Conservation (phyloP, 768 basidiomycete species). For the Gymnopilus junonius region DNA sequence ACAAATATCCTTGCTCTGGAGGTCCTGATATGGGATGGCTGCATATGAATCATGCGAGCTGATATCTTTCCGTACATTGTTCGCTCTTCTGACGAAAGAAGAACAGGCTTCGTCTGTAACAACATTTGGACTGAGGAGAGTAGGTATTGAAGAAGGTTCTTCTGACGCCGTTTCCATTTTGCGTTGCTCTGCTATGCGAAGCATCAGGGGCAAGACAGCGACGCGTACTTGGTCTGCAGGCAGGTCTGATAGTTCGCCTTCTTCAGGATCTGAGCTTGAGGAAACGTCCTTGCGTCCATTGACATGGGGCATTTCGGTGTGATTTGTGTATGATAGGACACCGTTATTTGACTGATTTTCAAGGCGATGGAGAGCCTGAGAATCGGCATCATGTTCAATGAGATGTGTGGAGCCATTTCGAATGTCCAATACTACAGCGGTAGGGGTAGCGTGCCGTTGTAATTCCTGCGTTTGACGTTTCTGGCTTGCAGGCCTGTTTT, state of each 20-base stretch:
- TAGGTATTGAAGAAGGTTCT: not conserved
- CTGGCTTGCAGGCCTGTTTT: not conserved
- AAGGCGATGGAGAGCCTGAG: not conserved
- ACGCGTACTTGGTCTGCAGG: conserved; percentile 17
- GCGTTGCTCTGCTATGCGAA: conserved; percentile 19
- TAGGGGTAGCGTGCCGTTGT: not conserved
- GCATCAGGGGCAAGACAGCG: conserved; percentile 20
- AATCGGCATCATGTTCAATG: not conserved
- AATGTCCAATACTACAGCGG: not conserved
- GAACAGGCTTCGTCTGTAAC: conserved; percentile 31
- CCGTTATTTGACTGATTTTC: not conserved
- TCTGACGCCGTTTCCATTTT: not conserved
- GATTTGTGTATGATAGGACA: not conserved
- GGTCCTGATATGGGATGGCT: not conserved
- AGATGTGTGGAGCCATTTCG: not conserved
- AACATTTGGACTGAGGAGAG: conserved; percentile 13
- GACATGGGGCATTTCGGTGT: not conserved
- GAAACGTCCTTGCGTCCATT: not conserved
- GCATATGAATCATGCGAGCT: not conserved
- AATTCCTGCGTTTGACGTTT: not conserved
- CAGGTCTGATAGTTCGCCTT: conserved; percentile 8
- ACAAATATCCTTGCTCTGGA: not conserved
- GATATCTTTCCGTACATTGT: conserved; percentile 13
- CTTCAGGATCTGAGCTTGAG: conserved; percentile 5
- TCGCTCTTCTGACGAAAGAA: conserved; percentile 25